Evolutionary conservation across 2,329 filamentous ascomycete genomes (phyloP), one percentile per base, ranked within the genome.

Genomic region (Cytospora chrysosperma): DNA sequence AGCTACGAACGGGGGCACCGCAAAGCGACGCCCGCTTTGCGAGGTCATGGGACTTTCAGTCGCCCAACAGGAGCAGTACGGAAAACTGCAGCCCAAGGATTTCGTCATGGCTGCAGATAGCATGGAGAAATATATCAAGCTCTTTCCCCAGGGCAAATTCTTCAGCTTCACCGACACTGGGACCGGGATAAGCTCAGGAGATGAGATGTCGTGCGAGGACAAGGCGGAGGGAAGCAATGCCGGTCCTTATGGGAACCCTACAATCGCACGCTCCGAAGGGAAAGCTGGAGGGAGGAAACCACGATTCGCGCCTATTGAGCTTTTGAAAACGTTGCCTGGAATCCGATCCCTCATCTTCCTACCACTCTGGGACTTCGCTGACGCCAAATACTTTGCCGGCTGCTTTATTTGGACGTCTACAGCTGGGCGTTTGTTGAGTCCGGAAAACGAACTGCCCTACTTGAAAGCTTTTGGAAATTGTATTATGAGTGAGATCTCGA

Each of bases 401-500:
- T 59, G 64, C 8, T 66, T 67, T 7, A 59, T 64, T 12, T 60
- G 49, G 65, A 30, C 43, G 2, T 59, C 43, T 15, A 58, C 24
- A 0, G 43, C 40, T 28, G 65, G 51, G 8, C 51, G 53, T 9
- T 40, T 27, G 3, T 37, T 43, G 40, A 73, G 73, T 26, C 71
- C 72, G 3, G 69, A 73, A 40, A 74, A 75, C 30, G 80, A 82
- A 50, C 72, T 82, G 5, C 76, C 74, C 10, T 78, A 79, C 40
- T 71, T 83, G 15, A 73, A 75, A 13, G 78, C 79, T 1, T 83
- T 84, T 69, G 78, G 79, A 1, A 81, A 82, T 62, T 80, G 78
- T 1, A 80, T 85, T 47, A 86, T 86, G 82, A 77, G 81, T 1
- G 83, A 86, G 64, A 75, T 86, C 10, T 78, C 80, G 0, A 76